These are phyloP conservation scores for Cryptococcus sp. DNA, from an alignment of 1,284 basidiomycete species.

Conservation along the genomic window DNA sequence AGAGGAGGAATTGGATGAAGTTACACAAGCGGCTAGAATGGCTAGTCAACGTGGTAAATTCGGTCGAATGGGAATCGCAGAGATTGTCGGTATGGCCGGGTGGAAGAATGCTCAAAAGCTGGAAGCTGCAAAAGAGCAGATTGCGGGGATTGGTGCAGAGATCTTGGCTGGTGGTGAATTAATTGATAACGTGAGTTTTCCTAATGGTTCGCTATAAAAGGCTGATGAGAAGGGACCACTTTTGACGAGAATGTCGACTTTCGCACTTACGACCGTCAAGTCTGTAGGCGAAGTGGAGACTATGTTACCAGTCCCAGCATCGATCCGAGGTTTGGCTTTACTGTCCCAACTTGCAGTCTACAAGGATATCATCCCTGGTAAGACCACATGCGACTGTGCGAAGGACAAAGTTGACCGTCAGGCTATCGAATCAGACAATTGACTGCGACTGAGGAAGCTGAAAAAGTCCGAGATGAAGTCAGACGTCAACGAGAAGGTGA, in stretches of 20 bases:
- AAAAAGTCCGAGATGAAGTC: constrained; percentile 93
- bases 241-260: constrained; percentile 77
- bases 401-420: neutral
- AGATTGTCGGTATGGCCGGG: constrained; percentile 58
- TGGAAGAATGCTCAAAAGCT: constrained; percentile 64
- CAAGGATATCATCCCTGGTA: constrained; percentile 91
- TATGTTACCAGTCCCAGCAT: constrained; percentile 66
- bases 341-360: constrained; percentile 90
- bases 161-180: constrained; percentile 66
- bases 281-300: constrained; percentile 59
- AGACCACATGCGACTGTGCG: constrained; percentile 38
- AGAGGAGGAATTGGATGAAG: constrained; percentile 51
- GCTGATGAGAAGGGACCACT: constrained; percentile 63
- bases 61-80: constrained; percentile 71
- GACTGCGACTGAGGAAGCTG: constrained; percentile 82
- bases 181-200: constrained; percentile 49
- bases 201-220: constrained; percentile 26
- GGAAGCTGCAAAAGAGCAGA: constrained; percentile 80
- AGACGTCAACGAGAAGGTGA: constrained; percentile 89
- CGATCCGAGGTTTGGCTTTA: constrained; percentile 82
- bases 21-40: constrained; percentile 43
- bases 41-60: constrained; percentile 55
- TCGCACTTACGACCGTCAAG: constrained; percentile 67
- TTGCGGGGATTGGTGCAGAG: constrained; percentile 82
- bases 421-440: constrained; percentile 72